phyloP scores from a whole-genome alignment of 2,329 filamentous ascomycete species.

The Hirsutella minnesotensis region DNA sequence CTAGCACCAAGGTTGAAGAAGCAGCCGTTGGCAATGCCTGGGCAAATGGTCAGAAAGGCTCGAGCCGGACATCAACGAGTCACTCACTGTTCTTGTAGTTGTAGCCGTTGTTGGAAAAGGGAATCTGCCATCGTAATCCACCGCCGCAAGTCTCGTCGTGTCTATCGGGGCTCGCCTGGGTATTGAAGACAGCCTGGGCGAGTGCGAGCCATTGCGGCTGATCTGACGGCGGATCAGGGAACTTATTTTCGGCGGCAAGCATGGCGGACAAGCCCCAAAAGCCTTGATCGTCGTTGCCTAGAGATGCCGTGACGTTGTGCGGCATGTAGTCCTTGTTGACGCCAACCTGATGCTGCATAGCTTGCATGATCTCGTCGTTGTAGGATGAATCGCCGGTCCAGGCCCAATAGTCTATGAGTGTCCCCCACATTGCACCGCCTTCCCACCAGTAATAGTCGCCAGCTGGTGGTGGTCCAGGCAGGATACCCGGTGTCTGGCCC shows the following conservation, averaged over 20 bases:
- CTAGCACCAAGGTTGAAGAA: constrained; percentile 58
- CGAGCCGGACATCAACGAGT: too few species aligned
- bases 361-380: constrained; percentile 39
- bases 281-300: constrained; percentile 54
- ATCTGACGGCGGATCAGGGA: constrained; percentile 38
- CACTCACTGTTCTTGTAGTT: constrained; percentile 54
- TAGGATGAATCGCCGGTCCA: constrained; percentile 47
- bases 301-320: constrained; percentile 34
- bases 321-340: constrained; percentile 44
- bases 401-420: constrained; percentile 53
- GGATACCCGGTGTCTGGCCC: constrained; percentile 32
- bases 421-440: constrained; percentile 48
- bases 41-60: background rate
- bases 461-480: constrained; percentile 32
- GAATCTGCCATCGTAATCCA: constrained; percentile 70
- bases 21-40: constrained; percentile 37
- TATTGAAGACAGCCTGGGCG: constrained; percentile 53
- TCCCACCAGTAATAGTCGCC: constrained; percentile 57
- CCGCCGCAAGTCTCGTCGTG: constrained; percentile 43
- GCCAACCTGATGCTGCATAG: constrained; percentile 41
- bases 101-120: constrained; percentile 61
- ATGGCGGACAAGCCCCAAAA: constrained; percentile 58
- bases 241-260: constrained; percentile 44
- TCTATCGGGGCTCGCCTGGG: constrained; percentile 41
- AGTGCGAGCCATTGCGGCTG: constrained; percentile 43